Evolutionary conservation across 169 alveolate species (phyloP).

Genomic region (Cryptosporidium bovis): DNA sequence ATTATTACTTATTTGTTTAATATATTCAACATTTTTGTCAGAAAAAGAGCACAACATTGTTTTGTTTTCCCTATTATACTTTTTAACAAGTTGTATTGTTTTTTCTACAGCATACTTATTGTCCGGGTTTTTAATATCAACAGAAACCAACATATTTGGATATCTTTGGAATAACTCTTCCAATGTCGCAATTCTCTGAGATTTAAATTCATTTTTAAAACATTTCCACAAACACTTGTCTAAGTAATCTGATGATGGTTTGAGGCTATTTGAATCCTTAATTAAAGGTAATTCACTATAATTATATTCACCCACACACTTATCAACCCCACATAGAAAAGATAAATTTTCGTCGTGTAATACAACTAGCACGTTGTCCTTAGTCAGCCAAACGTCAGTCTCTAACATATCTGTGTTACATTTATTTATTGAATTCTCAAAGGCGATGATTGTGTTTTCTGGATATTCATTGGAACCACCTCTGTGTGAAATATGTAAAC

Average conservation of each 20-base stretch:
- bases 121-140: constrained; percentile 67
- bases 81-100: constrained; percentile 40
- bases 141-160: constrained; percentile 35
- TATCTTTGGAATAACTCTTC: constrained; percentile 60
- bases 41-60: constrained; percentile 64
- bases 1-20: not conserved
- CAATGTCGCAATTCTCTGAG: constrained; percentile 29
- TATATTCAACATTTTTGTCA: constrained; percentile 15
- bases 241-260: constrained; percentile 57
- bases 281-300: constrained; percentile 52
- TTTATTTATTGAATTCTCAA: constrained; percentile 66
- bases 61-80: constrained; percentile 48
- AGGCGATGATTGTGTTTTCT: constrained; percentile 76
- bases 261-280: constrained; percentile 31
- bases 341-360: constrained; percentile 74
- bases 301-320: constrained; percentile 15
- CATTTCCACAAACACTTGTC: constrained; percentile 22
- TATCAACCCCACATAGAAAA: constrained; percentile 56
- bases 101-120: constrained; percentile 15
- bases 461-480: constrained; percentile 78
- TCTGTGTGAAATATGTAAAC: constrained; percentile 76
- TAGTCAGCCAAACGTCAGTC: constrained; percentile 77
- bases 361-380: constrained; percentile 73
- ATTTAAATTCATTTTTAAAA: constrained; percentile 9
- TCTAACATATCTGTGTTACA: constrained; percentile 77